Evolutionary conservation across 495 filamentous ascomycete species (phyloP).

Genomic region (Tuber aestivum): DNA sequence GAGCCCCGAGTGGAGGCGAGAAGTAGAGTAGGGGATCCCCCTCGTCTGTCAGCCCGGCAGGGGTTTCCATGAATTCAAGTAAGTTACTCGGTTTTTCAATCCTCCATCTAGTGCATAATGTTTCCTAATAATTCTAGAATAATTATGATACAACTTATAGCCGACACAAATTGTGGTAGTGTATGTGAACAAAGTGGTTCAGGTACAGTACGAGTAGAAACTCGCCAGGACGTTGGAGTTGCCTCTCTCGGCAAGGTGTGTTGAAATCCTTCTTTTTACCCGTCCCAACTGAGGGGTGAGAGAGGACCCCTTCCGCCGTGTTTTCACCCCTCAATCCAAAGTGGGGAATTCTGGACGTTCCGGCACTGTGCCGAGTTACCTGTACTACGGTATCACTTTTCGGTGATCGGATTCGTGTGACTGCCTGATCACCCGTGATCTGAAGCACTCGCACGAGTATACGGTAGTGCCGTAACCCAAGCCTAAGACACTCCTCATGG

Average conservation of each 20-base stretch:
- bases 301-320: too few relatives aligned
- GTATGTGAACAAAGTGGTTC: background rate
- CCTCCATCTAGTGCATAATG: background rate
- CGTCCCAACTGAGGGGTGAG: too few relatives aligned
- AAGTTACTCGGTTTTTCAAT: conserved; percentile 16
- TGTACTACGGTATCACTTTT: background rate
- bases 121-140: background rate
- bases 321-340: background rate
- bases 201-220: background rate
- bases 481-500: background rate
- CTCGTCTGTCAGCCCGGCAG: background rate
- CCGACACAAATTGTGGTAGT: background rate
- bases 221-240: too few relatives aligned
- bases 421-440: background rate
- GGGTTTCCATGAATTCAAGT: background rate
- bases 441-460: background rate
- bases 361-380: too few relatives aligned
- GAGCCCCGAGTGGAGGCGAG: background rate
- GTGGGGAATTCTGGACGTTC: background rate
- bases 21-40: background rate
- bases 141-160: background rate
- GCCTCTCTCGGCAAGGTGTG: too few relatives aligned
- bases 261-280: too few relatives aligned
- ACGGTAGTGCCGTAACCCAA: too few relatives aligned
- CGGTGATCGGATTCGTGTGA: background rate